Conservation (phyloP, 139 green algal species). For the Chlorella sp. region DNA sequence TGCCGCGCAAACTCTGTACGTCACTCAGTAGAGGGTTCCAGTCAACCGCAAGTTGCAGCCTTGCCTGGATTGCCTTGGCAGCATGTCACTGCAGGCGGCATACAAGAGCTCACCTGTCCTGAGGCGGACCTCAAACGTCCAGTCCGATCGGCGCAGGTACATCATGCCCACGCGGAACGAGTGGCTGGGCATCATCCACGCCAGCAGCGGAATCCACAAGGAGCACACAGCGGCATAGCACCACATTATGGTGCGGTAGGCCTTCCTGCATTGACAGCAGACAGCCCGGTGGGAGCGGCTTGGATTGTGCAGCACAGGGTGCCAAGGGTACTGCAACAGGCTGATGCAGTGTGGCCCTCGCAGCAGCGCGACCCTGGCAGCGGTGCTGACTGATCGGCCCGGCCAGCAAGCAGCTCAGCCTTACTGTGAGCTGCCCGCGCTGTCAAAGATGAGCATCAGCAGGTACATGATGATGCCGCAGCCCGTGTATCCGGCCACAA, state of each 20-base stretch:
- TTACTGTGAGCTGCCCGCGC: slow-evolving; percentile 29
- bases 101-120: slow-evolving; percentile 7
- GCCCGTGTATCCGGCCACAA: slow-evolving; percentile 72
- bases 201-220: slow-evolving; percentile 59
- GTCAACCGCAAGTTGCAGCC: background rate
- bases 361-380: no score
- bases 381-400: no score
- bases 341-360: no score
- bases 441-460: slow-evolving; percentile 58
- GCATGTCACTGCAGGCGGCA: background rate
- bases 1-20: slow-evolving; percentile 39
- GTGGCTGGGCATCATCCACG: slow-evolving; percentile 71
- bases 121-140: slow-evolving; percentile 46
- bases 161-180: slow-evolving; percentile 61
- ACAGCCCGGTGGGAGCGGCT: no score
- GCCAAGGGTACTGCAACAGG: no score
- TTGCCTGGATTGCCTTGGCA: background rate
- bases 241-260: slow-evolving; percentile 51
- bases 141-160: slow-evolving; percentile 40
- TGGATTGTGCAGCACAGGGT: no score
- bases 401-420: background rate
- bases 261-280: slow-evolving; percentile 31
- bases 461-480: slow-evolving; percentile 72
- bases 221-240: slow-evolving; percentile 52
- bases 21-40: background rate